A percentile compares a stretch with the other conserved stretches of the same genome.
phyloP scores from a whole-genome alignment of 2,329 filamentous ascomycete genomes.

The Trichoderma atrobrunneum region DNA sequence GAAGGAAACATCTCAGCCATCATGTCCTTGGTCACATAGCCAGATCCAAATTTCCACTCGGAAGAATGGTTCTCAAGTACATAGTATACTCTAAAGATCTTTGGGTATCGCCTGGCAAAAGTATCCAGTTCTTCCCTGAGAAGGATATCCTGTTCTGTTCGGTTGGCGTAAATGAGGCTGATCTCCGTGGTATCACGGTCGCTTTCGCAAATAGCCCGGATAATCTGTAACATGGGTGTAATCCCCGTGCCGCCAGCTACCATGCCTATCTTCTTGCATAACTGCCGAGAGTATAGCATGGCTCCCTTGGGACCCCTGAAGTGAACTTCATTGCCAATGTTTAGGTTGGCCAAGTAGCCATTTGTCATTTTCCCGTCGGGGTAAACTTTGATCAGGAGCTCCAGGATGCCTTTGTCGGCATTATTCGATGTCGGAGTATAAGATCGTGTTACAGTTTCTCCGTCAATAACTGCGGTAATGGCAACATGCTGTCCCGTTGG shows the following conservation, averaged over 20 bases:
- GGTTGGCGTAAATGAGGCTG: slow-evolving; percentile 58
- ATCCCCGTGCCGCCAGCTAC: slow-evolving; percentile 45
- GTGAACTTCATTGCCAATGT: slow-evolving; percentile 47
- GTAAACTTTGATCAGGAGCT: slow-evolving; percentile 53
- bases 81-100: slow-evolving; percentile 56
- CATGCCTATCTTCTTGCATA: slow-evolving; percentile 50
- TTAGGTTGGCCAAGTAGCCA: slow-evolving; percentile 40
- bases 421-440: slow-evolving; percentile 72
- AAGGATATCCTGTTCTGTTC: slow-evolving; percentile 57
- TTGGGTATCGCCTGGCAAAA: slow-evolving; percentile 49
- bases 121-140: slow-evolving; percentile 54
- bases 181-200: slow-evolving; percentile 54
- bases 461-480: neutral
- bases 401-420: slow-evolving; percentile 45
- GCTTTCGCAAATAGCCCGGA: slow-evolving; percentile 61
- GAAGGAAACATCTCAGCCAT: slow-evolving; percentile 48
- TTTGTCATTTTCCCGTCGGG: slow-evolving; percentile 47
- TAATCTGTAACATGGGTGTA: slow-evolving; percentile 48
- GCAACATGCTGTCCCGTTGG: neutral
- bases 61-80: slow-evolving; percentile 48
- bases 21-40: slow-evolving; percentile 51
- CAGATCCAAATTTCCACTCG: slow-evolving; percentile 47
- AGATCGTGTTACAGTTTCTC: slow-evolving; percentile 56
- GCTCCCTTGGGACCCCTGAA: slow-evolving; percentile 55
- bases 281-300: neutral